Evolutionary conservation across 225 moss, liverwort and hornwort species (phyloP).

Genomic region (Climacium dendroides): DNA sequence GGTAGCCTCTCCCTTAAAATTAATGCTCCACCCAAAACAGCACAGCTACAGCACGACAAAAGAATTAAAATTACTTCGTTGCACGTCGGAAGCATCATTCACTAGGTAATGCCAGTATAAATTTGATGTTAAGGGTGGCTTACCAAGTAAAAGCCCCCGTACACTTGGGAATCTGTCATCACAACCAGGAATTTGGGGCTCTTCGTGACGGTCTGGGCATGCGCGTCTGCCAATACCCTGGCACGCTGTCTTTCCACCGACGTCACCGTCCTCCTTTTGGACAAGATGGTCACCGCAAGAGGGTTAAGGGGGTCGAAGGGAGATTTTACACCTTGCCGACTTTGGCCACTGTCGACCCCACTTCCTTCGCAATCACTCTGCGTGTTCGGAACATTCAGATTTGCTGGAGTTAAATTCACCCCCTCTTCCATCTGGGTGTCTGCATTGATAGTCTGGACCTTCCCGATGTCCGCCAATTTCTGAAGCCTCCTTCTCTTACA

Average conservation of each 20-base stretch:
- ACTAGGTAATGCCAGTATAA: neutral
- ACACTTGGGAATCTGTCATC: conserved; percentile 1
- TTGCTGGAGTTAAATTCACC: neutral
- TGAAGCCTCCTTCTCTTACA: neutral
- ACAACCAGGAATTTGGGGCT: conserved; percentile 2
- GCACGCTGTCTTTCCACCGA: conserved; percentile 1
- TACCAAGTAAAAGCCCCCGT: conserved; percentile 9
- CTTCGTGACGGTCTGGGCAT: neutral
- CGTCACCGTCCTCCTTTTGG: conserved; percentile 17
- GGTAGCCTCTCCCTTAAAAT: neutral
- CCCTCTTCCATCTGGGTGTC: neutral
- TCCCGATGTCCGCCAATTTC: neutral
- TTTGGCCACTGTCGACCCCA: neutral
- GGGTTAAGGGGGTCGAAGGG: neutral
- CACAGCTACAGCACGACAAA: neutral
- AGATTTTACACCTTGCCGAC: neutral
- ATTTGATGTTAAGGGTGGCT: neutral
- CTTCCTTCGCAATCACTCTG: neutral
- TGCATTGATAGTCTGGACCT: neutral
- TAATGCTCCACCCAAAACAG: neutral
- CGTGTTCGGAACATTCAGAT: neutral
- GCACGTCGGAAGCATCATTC: neutral
- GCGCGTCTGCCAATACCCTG: neutral
- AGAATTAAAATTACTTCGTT: neutral
- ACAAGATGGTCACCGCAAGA: neutral